Base-by-base conservation (phyloP, 441 rosid genomes). In the Erodium chrysanthum region DNA sequence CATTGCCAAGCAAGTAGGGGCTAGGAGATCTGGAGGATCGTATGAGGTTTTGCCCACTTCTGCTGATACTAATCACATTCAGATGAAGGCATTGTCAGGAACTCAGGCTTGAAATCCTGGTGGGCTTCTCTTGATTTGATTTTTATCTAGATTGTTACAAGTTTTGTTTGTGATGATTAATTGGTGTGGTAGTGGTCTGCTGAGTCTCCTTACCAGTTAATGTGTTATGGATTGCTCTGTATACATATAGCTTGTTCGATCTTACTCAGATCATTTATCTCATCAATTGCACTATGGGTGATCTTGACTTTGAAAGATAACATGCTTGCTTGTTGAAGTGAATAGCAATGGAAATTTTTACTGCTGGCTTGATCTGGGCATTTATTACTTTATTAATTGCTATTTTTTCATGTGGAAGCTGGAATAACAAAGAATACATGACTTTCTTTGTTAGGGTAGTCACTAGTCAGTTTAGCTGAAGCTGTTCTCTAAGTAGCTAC, bases 1-100 rank as follows among this genome's bases (percentile, higher is more conserved):
- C 71, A 75, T 81, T 60, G 90, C 85, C 0, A 87, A 80, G 80
- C 74, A 56, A 4, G 75, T 77, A 9, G 89, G 89, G 9, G 64
- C 77, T 5, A 70, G 87, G 77, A 87, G 85, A 76, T 76, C 77
- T 37, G 97, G 85, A 0, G 97, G 85, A 0, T 83, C 96, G 0
- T 94, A 94, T n/a, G 99, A 94, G 71, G 83, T 95, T 3, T 84
- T 94, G 83, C 92, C 96, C n/a, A 73, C 78, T 0, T 71, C 75
- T 2, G 76, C 72, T 9, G 88, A 86, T 79, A 71, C 84, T 56
- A 84, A 77, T 77, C 91, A 81, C 65, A 84, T 92, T 83, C 99
- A 95, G 86, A 89, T 95, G 98, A 95, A 95, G 80, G 86, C 96
- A 3, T 78, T 95, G 81, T 44, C 87, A 0, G 97, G 99, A 17